Conservation (phyloP, 495 filamentous ascomycete genomes). For the Aspergillus panamensis region DNA sequence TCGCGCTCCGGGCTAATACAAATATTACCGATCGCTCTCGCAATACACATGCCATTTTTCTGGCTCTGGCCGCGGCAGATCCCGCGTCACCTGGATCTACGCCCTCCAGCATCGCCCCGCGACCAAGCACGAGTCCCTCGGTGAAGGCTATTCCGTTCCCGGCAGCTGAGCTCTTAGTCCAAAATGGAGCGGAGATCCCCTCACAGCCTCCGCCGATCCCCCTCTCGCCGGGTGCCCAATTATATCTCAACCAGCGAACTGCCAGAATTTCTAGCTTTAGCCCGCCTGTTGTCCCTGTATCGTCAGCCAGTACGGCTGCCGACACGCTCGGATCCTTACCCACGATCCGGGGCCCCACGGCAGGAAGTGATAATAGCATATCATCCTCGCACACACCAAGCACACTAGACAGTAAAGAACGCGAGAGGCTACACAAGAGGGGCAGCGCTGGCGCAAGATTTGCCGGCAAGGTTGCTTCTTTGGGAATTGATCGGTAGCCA, state of each 20-base stretch:
- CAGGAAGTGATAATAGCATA: conserved; percentile 24
- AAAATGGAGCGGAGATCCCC: conserved; percentile 91
- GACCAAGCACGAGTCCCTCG: conserved; percentile 27
- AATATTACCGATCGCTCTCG: conserved; percentile 85
- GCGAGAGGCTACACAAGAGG: conserved; percentile 51
- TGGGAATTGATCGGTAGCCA: conserved; percentile 43
- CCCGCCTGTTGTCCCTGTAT: conserved; percentile 16
- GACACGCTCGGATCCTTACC: conserved; percentile 48
- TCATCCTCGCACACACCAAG: conserved; percentile 29
- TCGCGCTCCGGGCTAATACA: conserved; percentile 82
- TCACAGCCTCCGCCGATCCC: conserved; percentile 67
- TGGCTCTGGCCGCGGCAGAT: conserved; percentile 92
- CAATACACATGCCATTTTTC: conserved; percentile 80
- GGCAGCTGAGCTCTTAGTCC: conserved; percentile 85
- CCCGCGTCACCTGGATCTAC: conserved; percentile 66
- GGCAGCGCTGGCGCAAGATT: conserved; percentile 49
- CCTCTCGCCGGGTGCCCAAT: conserved; percentile 67
- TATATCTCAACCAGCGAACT: conserved; percentile 82
- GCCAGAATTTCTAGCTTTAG: conserved; percentile 36
- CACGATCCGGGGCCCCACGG: conserved; percentile 35
- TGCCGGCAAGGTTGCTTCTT: conserved; percentile 46
- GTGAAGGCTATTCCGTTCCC: conserved; percentile 62
- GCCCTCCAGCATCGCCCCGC: conserved; percentile 31
- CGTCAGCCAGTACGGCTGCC: conserved; percentile 24
- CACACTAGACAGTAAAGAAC: conserved; percentile 39